A percentile compares a stretch with the other conserved stretches of the same genome.
These are phyloP conservation scores for Bipolaris zeicola DNA, from an alignment of 2,329 filamentous ascomycete genomes.

Conservation along the genomic window DNA sequence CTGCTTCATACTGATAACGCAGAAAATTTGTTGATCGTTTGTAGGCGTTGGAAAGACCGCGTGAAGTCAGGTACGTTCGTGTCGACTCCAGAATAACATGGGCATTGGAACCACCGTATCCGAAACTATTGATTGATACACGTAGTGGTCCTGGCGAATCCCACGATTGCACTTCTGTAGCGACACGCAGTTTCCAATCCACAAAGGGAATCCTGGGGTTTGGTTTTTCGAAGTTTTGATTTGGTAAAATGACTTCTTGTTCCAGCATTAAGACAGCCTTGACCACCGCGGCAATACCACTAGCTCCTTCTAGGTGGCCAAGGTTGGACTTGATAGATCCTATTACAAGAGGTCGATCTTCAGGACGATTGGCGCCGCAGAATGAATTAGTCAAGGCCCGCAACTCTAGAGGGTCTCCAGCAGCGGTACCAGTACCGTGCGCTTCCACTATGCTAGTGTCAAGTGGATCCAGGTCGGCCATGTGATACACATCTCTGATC, in stretches of 20 bases:
- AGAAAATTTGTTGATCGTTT: not conserved
- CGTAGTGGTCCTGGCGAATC: slow-evolving; percentile 3
- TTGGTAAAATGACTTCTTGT: slow-evolving; percentile 40
- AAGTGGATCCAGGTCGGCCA: slow-evolving; percentile 39
- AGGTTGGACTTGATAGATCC: slow-evolving; percentile 31
- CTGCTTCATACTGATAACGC: not conserved
- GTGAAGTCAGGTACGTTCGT: slow-evolving; percentile 7
- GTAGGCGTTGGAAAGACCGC: not conserved
- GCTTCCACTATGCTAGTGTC: slow-evolving; percentile 29
- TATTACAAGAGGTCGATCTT: slow-evolving; percentile 1
- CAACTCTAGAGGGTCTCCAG: slow-evolving; percentile 21
- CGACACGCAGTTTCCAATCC: not conserved
- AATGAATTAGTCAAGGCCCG: no score
- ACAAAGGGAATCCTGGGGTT: slow-evolving; percentile 16
- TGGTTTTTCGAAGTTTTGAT: slow-evolving; percentile 23
- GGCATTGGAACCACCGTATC: slow-evolving; percentile 29
- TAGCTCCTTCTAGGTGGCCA: slow-evolving; percentile 28
- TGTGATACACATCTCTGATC: slow-evolving; percentile 40
- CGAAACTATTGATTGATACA: slow-evolving; percentile 31
- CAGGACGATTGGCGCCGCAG: no score
- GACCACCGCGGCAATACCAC: slow-evolving; percentile 24
- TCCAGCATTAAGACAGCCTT: slow-evolving; percentile 37
- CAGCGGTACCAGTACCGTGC: slow-evolving; percentile 59
- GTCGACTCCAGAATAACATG: slow-evolving; percentile 23
- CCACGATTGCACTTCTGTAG: not conserved